A percentile compares a stretch with the other conserved stretches of the same genome.
Conservation (phyloP, 129 eudicot genomes). For the Daucus carota region DNA sequence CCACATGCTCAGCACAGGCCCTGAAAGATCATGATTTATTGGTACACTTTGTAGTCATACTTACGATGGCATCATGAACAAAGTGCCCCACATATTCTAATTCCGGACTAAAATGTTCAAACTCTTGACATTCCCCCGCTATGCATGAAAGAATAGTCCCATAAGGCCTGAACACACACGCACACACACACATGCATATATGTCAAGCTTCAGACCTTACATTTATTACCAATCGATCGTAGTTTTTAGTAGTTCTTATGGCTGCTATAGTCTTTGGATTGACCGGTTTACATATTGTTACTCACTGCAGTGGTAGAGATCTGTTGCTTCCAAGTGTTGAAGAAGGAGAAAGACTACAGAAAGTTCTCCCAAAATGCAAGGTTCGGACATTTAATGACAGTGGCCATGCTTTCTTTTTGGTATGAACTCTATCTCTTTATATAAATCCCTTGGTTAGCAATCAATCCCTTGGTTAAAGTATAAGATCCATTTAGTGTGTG, state of each 20-base stretch:
- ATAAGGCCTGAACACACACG: too few species aligned
- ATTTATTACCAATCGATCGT: not conserved
- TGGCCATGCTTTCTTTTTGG: slow-evolving; percentile 63
- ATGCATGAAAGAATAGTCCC: too few species aligned
- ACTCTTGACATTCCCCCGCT: too few species aligned
- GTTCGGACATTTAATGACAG: slow-evolving; percentile 39
- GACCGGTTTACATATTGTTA: not conserved
- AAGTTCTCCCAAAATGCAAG: slow-evolving; percentile 44
- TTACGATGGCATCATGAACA: too few species aligned
- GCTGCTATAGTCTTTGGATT: not conserved
- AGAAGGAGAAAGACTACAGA: slow-evolving; percentile 65
- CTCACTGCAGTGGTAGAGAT: slow-evolving; percentile 57
- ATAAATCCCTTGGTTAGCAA: not conserved
- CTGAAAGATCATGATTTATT: too few species aligned
- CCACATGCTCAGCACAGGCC: too few species aligned
- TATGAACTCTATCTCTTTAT: slow-evolving; percentile 19
- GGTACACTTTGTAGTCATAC: too few species aligned
- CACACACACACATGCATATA: too few species aligned
- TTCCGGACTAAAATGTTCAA: too few species aligned
- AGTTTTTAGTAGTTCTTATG: not conserved
- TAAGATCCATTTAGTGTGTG: too few species aligned
- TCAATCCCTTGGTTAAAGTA: not conserved
- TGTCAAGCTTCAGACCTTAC: not conserved
- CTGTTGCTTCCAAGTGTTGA: slow-evolving; percentile 56
- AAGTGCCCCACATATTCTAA: too few species aligned